Base-by-base conservation (phyloP, 805 yeast species). In the Cyberlindnera nakhonratchasimensis region DNA sequence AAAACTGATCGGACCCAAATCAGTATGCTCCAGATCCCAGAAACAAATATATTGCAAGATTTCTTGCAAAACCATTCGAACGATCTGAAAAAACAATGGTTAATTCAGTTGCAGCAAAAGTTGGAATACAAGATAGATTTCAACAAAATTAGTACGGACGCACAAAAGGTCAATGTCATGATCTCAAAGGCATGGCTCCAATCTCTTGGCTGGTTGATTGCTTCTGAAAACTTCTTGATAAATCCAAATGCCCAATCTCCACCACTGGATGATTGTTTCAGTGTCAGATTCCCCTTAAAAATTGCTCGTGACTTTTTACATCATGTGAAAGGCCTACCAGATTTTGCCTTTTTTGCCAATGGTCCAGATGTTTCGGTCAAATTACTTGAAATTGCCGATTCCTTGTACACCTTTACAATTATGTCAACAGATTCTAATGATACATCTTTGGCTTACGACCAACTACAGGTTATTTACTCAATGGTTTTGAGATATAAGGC, bases 311-410 rank as follows among this genome's bases (percentile, higher is more conserved):
- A 52, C 8, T 53, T 55, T 36, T 29, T 55, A 16, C 24, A 18
- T 5, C 28, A 44, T 11, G 50, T 54, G 10, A 28, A 34, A 14
- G 51, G 51, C 6, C 36, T 51, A 3, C 51, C 58, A 13, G 55
- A 48, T 20, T 55, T 48, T 34, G 59, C 58, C 3, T 53, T 52
- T 32, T 53, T 50, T 40, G 46, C 52, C 3, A 55, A 55, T 35
- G 59, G 59, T 2, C 59, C 57, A 7, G 58, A 56, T 35, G 57
- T 51, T 5, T 45, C 52, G 5, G 43, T 43, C 20, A 55, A 55
- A 34, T 18, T 55, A 16, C 29, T 53, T 21, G 56, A 53, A 28
- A 50, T 55, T 33, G 56, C 55, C n/a, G 55, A 55, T 31, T 51
- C 59, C 1, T 20, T 55, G 11, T 51, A 50, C 39, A 40, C 47